phyloP scores from a whole-genome alignment of 257 asterid genomes.

The Ilex aquifolium region DNA sequence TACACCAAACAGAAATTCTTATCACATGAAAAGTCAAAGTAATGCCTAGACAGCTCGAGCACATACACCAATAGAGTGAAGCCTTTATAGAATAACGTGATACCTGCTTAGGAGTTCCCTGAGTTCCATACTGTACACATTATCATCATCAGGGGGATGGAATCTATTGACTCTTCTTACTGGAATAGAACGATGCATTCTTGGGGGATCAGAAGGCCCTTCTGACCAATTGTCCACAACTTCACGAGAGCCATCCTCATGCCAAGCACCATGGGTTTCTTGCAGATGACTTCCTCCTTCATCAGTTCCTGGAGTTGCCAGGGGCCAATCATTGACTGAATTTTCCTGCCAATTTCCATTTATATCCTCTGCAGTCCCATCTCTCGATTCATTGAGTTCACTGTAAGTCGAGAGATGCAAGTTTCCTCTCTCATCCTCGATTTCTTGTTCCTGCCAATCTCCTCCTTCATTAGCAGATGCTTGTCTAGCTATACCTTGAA shows the following conservation, averaged over 20 bases:
- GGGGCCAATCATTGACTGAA: constrained; percentile 39
- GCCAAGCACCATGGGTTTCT: constrained; percentile 54
- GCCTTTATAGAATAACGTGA: background rate
- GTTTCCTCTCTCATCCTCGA: constrained; percentile 41
- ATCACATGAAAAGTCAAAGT: constrained; percentile 9
- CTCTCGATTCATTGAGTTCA: constrained; percentile 38
- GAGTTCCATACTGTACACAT: constrained; percentile 95
- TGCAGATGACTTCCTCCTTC: constrained; percentile 32
- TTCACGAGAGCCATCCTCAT: constrained; percentile 51
- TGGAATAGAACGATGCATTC: constrained; percentile 57
- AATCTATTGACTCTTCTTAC: constrained; percentile 59
- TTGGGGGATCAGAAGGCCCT: constrained; percentile 72
- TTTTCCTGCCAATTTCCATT: constrained; percentile 42
- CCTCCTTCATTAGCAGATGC: constrained; percentile 36
- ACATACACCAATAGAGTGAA: background rate
- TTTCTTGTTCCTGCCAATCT: constrained; percentile 37
- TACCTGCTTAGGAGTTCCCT: constrained; percentile 96
- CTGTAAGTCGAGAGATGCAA: constrained; percentile 24
- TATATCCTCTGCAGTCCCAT: constrained; percentile 27
- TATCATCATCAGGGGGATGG: constrained; percentile 89
- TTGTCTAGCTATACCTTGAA: constrained; percentile 29
- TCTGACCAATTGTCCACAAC: constrained; percentile 64
- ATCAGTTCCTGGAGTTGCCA: constrained; percentile 33
- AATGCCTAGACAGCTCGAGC: constrained; percentile 7
- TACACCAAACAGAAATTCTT: constrained; percentile 23